Evolutionary conservation across 805 yeast species (phyloP).

Genomic region (Starmera caribaea): DNA sequence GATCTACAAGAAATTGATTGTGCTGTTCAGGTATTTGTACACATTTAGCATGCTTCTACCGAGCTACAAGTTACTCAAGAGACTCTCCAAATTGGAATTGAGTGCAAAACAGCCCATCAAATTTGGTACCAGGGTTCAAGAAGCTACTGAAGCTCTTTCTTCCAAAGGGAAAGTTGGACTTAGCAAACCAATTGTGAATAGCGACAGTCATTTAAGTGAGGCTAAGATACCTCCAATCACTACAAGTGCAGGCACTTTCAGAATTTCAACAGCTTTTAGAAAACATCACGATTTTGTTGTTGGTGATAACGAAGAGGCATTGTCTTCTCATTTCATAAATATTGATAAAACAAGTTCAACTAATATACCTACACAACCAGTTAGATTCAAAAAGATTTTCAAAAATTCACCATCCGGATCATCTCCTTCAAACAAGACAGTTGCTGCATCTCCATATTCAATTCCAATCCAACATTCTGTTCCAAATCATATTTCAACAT

Average conservation of each 20-base stretch:
- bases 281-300: conserved; percentile 58
- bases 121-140: conserved; percentile 54
- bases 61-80: conserved; percentile 45
- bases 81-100: conserved; percentile 28
- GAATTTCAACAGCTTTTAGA: conserved; percentile 73
- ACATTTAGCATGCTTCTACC: conserved; percentile 65
- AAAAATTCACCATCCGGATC: too few relatives aligned
- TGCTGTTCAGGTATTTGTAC: conserved; percentile 66
- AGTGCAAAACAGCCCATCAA: conserved; percentile 26
- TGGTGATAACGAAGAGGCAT: conserved; percentile 54
- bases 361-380: too few relatives aligned
- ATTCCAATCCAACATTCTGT: too few relatives aligned
- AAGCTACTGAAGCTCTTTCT: conserved; percentile 70
- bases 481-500: conserved; percentile 2
- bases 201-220: conserved; percentile 45
- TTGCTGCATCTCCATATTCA: too few relatives aligned
- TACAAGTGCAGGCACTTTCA: conserved; percentile 67
- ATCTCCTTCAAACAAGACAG: too few relatives aligned
- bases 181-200: conserved; percentile 48
- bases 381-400: too few relatives aligned
- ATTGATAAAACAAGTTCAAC: conserved; percentile 26
- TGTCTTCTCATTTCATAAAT: conserved; percentile 46
- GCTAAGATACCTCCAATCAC: conserved; percentile 59
- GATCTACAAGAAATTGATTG: conserved; percentile 64
- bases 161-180: conserved; percentile 83